A percentile compares a stretch with the other conserved stretches of the same genome.
phyloP scores from a whole-genome alignment of 495 filamentous ascomycete genomes.

The Podospora sp. region DNA sequence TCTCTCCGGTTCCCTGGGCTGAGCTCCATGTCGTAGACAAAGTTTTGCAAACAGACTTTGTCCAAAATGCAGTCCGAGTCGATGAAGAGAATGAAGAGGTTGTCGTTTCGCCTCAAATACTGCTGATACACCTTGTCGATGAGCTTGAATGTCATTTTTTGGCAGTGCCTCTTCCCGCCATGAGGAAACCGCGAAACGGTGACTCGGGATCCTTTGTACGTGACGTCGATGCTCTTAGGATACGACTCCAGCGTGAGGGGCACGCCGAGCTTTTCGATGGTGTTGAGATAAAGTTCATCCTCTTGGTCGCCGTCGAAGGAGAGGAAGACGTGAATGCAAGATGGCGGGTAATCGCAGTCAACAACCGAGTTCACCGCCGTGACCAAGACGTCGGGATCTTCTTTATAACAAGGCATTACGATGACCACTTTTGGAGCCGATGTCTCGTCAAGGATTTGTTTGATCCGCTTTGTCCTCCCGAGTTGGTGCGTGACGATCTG shows the following conservation, averaged over 20 bases:
- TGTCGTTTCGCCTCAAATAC: conserved; percentile 86
- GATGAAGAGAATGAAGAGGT: conserved; percentile 95
- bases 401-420: conserved; percentile 97
- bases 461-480: conserved; percentile 78
- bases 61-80: conserved; percentile 98
- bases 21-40: conserved; percentile 98
- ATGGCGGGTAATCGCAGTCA: conserved; percentile 90
- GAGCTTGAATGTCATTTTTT: conserved; percentile 91
- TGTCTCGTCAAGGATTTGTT: conserved; percentile 78
- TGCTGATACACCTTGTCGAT: conserved; percentile 92
- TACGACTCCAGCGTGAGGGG: conserved; percentile 75
- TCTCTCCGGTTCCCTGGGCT: conserved; percentile 90
- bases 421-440: conserved; percentile 95
- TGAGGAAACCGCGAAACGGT: conserved; percentile 93
- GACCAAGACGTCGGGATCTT: conserved; percentile 81
- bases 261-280: conserved; percentile 85
- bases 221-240: conserved; percentile 88
- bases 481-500: conserved; percentile 83
- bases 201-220: conserved; percentile 78
- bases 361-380: conserved; percentile 91
- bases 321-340: conserved; percentile 93
- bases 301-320: conserved; percentile 92
- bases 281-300: conserved; percentile 86
- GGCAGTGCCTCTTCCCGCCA: conserved; percentile 91
- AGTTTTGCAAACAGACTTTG: conserved; percentile 91